Percentiles rank a stretch among this genome's conserved stretches.
phyloP scores from a whole-genome alignment of 176 grass and related monocot genomes.

The Calamus simplicifolius region DNA sequence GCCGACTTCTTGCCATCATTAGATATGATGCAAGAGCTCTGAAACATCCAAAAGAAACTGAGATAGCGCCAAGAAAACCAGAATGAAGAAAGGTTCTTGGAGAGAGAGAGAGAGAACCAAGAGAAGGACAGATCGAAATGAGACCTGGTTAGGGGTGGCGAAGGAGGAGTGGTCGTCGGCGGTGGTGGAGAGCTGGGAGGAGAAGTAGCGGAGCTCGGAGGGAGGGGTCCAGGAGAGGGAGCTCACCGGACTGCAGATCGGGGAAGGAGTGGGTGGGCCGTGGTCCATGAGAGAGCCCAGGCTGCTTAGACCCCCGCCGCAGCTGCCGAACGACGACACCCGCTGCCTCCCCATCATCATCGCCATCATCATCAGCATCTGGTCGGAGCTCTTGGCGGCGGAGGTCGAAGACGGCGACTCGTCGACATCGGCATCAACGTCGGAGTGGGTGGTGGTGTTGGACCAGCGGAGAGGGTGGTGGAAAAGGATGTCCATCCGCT shows the following conservation, averaged over 20 bases:
- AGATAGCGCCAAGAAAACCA: not conserved
- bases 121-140: conserved; percentile 9
- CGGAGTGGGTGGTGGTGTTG: too few species aligned
- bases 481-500: too few species aligned
- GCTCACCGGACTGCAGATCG: conserved; percentile 65
- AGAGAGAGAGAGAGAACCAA: not conserved
- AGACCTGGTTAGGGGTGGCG: conserved; percentile 20
- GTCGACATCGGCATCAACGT: too few species aligned
- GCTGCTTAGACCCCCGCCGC: conserved; percentile 35
- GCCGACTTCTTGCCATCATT: too few species aligned
- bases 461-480: too few species aligned
- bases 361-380: too few species aligned
- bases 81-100: conserved; percentile 1
- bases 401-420: too few species aligned
- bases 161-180: conserved; percentile 28
- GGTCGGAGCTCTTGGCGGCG: too few species aligned
- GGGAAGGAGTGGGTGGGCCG: conserved; percentile 55
- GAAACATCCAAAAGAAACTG: too few species aligned
- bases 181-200: conserved; percentile 7
- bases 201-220: conserved; percentile 1
- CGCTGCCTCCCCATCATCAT: too few species aligned
- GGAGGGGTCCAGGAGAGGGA: conserved; percentile 15
- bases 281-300: conserved; percentile 40
- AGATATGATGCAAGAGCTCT: too few species aligned
- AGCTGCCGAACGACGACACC: conserved; percentile 48